Base-by-base conservation (phyloP, 441 rosid species). In the Aleurites moluccanus region DNA sequence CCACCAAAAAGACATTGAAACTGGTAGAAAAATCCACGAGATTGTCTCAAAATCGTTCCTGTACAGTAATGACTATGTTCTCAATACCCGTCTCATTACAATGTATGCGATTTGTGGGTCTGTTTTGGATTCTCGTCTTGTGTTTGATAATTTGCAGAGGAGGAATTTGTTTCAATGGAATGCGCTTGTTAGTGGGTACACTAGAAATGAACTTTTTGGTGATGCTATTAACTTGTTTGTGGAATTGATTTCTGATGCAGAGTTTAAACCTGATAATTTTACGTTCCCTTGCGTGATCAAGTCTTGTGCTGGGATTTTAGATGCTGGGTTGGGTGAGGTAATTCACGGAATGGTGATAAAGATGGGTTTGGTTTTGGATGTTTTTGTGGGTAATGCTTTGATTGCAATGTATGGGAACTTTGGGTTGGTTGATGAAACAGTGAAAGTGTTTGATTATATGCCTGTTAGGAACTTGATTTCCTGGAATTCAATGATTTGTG, bases 131-230 rank as follows among this genome's bases (percentile, higher is more conserved):
- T 88, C 91, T 55, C 88, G 88, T 38, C 78, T 71, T 3, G 79
- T 77, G 74, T 87, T 91, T 66, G 87, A 89, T 79, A 62, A 67
- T 59, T 78, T 88, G 57, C 66, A 50, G 27, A 77, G 65, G 25
- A 91, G 80, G 85, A 89, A 88, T 81, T 81, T 89, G 83, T 85
- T 89, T 68, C 85, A 81, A 71, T 89, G 96, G 93, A 91, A 89
- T 82, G 90, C 91, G 62, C 70, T 91, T 75, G 74, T 91, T 75
- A 89, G 93, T 75, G 92, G 85, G 67, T 86, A 78, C 74, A 69
- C 90, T 20, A 86, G 83, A 79, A 88, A 89, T 77, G 88, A 80
- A 79, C 83, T 87, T 78, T 83, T 82, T 72, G 47, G 55, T 40
- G 84, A 88, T 11, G 85, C 86, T 0, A 47, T 88, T 73, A 76